These are phyloP conservation scores for Chamaecrista fasciculata DNA, from an alignment of 306 rosid species.

Conservation along the genomic window DNA sequence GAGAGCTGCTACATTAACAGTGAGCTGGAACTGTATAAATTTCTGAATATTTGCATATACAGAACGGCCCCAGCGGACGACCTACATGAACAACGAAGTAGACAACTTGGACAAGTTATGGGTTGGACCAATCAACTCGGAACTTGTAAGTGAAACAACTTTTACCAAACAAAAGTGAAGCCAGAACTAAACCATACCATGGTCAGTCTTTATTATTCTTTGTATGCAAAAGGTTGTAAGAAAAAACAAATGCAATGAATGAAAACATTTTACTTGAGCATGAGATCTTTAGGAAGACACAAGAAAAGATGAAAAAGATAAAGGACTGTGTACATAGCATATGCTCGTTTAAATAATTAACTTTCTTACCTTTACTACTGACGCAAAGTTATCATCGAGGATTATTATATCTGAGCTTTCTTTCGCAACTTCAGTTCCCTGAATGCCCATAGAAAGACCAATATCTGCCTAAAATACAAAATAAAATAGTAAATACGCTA, in stretches of 20 bases:
- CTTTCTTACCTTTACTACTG: conserved; percentile 76
- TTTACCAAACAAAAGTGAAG: conserved; percentile 18
- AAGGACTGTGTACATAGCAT: conserved; percentile 11
- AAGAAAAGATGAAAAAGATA: not conserved
- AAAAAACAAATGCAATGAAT: too few relatives aligned
- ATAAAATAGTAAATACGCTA: conserved; percentile 33
- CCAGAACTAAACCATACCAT: conserved; percentile 9
- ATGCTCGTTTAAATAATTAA: conserved; percentile 16
- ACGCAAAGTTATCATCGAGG: conserved; percentile 93
- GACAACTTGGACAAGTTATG: conserved; percentile 12
- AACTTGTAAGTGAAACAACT: conserved; percentile 11
- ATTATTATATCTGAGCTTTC: conserved; percentile 97
- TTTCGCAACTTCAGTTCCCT: conserved; percentile 98
- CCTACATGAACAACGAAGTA: conserved; percentile 46
- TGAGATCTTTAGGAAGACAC: conserved; percentile 3
- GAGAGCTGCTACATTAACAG: conserved; percentile 98
- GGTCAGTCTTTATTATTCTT: not conserved
- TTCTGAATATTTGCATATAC: conserved; percentile 97
- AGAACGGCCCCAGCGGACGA: conserved; percentile 99
- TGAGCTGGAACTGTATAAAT: conserved; percentile 96
- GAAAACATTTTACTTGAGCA: conserved; percentile 10
- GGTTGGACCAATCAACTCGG: conserved; percentile 24
- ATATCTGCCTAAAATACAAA: conserved; percentile 91
- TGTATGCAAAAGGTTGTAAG: not conserved
- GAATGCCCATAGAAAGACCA: conserved; percentile 99